Evolutionary conservation across 345 rosid species (phyloP).

Genomic region (Melaleuca quinquenervia): DNA sequence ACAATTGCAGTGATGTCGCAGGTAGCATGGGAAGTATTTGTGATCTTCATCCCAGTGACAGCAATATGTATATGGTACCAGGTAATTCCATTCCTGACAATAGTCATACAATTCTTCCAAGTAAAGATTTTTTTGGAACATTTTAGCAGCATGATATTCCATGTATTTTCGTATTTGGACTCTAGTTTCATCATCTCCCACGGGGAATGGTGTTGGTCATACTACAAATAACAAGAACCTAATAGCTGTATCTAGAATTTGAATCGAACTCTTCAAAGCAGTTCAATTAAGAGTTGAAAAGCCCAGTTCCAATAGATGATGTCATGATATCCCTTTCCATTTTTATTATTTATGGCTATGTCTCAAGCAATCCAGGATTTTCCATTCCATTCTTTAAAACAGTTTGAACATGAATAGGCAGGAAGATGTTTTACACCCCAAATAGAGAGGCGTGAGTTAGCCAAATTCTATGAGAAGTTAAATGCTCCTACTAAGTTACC

Average conservation of each 20-base stretch:
- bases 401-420: not conserved
- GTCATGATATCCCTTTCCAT: not conserved
- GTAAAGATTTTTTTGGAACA: not conserved
- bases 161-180: not conserved
- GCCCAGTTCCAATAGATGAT: not conserved
- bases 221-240: not conserved
- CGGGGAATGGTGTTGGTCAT: not conserved
- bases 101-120: not conserved
- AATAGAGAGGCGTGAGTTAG: not conserved
- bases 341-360: not conserved
- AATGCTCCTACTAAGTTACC: not conserved
- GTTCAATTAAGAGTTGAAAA: not conserved
- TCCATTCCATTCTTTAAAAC: not conserved
- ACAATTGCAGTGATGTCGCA: slow-evolving; percentile 87
- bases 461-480: not conserved
- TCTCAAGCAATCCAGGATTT: not conserved
- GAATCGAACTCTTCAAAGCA: not conserved
- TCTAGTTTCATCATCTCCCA: not conserved
- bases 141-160: not conserved
- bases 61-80: slow-evolving; percentile 92
- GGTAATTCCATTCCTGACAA: slow-evolving; percentile 25
- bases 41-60: slow-evolving; percentile 90
- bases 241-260: not conserved
- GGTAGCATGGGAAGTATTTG: slow-evolving; percentile 94
- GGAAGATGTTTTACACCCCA: not conserved